Conservation (phyloP, 441 rosid species). For the Dalechampia spathulata region DNA sequence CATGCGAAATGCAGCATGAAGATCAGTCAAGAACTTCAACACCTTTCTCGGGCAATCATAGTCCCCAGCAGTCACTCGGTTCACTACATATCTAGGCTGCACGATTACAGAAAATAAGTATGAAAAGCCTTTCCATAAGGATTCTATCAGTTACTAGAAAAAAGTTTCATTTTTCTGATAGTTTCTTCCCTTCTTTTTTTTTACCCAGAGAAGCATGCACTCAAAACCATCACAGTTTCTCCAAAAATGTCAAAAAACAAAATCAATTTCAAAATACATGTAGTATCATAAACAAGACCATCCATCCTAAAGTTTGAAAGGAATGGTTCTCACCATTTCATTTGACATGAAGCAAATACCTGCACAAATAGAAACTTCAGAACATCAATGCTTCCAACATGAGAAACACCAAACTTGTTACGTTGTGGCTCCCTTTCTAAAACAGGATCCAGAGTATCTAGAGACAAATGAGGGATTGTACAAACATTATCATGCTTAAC, state of each 20-base stretch:
- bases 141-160: too few species aligned
- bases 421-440: too few species aligned
- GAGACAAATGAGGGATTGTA: too few species aligned
- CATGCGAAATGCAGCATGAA: conserved; percentile 85
- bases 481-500: too few species aligned
- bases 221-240: too few species aligned
- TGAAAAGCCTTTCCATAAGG: neutral
- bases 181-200: too few species aligned
- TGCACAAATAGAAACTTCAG: conserved; percentile 25
- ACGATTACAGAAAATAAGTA: conserved; percentile 3
- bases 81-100: conserved; percentile 95
- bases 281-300: neutral
- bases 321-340: conserved; percentile 63
- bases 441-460: too few species aligned
- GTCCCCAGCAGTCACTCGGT: conserved; percentile 86
- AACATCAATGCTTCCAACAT: neutral
- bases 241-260: too few species aligned
- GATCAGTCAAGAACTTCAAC: conserved; percentile 81
- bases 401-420: neutral
- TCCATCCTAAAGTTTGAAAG: neutral
- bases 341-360: conserved; percentile 94
- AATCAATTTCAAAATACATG: too few species aligned
- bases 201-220: too few species aligned
- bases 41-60: conserved; percentile 90
- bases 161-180: too few species aligned